Percentiles rank a stretch among this genome's conserved stretches.
Evolutionary conservation across 2,329 filamentous ascomycete species (phyloP).

Genomic region (Aspergillus spinulosporus): DNA sequence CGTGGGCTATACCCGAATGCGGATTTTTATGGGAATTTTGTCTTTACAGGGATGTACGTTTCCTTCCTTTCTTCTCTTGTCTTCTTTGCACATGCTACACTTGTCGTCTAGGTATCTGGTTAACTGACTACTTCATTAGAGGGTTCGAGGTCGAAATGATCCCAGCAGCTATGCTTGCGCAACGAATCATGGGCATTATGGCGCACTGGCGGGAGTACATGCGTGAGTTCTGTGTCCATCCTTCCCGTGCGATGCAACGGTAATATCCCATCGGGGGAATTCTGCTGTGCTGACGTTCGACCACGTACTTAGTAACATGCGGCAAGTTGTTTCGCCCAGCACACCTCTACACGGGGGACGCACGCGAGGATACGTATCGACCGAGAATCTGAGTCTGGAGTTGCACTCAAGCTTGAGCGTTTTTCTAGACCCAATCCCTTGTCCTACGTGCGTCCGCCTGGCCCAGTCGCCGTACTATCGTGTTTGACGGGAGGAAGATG

Average conservation of each 20-base stretch:
- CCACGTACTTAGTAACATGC: constrained; percentile 22
- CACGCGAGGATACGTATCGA: constrained; percentile 1
- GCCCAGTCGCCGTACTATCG: neutral
- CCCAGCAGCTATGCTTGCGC: constrained; percentile 32
- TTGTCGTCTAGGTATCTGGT: neutral
- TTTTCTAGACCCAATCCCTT: neutral
- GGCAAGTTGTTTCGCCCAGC: constrained; percentile 33
- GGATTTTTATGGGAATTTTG: constrained; percentile 48
- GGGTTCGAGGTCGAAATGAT: constrained; percentile 33
- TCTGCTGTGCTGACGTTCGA: constrained; percentile 14
- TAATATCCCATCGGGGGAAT: constrained; percentile 12
- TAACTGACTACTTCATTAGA: constrained; percentile 12
- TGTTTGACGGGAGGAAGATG: neutral
- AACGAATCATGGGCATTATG: constrained; percentile 36
- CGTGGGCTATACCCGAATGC: constrained; percentile 45
- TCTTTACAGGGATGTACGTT: constrained; percentile 44
- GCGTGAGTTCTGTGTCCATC: constrained; percentile 21
- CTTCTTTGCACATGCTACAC: neutral
- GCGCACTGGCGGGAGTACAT: constrained; percentile 39
- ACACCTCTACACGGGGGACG: constrained; percentile 30
- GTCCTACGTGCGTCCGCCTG: neutral
- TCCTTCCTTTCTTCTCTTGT: neutral
- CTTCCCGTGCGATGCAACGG: neutral
- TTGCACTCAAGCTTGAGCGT: neutral
- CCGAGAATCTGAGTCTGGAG: constrained; percentile 20